Base-by-base conservation (phyloP, 2,329 filamentous ascomycete species). In the Pseudocercospora fuligena region DNA sequence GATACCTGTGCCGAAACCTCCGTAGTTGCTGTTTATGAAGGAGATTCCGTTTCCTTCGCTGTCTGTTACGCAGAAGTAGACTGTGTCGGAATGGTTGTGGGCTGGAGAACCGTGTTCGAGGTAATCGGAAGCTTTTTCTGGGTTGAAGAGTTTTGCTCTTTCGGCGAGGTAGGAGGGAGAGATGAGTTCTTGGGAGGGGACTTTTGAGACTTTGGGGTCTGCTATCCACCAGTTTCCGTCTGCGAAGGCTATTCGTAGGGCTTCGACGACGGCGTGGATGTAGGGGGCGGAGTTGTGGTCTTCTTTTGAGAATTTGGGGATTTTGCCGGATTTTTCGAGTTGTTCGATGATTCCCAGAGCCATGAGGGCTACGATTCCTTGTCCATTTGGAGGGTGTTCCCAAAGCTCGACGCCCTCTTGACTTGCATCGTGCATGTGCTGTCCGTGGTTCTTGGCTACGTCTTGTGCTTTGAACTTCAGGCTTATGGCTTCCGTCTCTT, bases 381-480 rank as follows among this genome's bases (percentile, higher is more conserved):
- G 95, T 0, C 95, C 94, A 74, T 98, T 98, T 8, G 95, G 95
- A 40, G 94, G 94, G 77, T 98, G 94, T 76, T 99, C 95, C 94
- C 94, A 98, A 0, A 99, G 83, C 75, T 97, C 89, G 49, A 97
- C 86, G 9, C 89, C 88, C 12, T 82, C 79, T 60, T 84, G 82
- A 19, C 82, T 74, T 43, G 79, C 75, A 36, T 80, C 81, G 43
- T 83, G 78, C 74, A 82, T 80, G 61, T 81, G 81, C 46, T 80
- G 69, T 8, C 77, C 78, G 46, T 85, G 83, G 0, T 77, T 80
- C 61, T 84, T 80, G 1, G 77, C 82, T 23, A 88, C 93, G 90
- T 8, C 91, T 90, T 77, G 75, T 7, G 67, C 70, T 40, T 69
- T 67, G 70, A 77, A 75, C 61, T 73, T 88, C 59, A 97, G 84